Conservation (phyloP, 495 filamentous ascomycete genomes). For the Penicillium bialowiezense region DNA sequence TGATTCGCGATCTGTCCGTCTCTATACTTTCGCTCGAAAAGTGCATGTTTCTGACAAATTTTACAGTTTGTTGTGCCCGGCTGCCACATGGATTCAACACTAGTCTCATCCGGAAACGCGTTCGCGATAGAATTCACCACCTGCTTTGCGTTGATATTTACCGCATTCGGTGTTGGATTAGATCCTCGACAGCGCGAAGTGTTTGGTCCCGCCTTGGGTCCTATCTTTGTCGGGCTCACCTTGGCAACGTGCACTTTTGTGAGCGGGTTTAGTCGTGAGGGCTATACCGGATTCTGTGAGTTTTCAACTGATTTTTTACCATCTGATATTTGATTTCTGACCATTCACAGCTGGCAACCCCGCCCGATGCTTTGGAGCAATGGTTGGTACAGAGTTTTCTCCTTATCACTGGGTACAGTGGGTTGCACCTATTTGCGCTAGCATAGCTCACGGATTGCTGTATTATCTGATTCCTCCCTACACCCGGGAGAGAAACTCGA, state of each 20-base stretch:
- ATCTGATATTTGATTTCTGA: neutral
- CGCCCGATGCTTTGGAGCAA: neutral
- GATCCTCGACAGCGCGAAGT: conserved; percentile 45
- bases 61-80: conserved; percentile 14
- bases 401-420: neutral
- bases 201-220: conserved; percentile 43
- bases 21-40: no score
- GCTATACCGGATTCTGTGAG: conserved; percentile 27
- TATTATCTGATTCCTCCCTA: no score
- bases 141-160: conserved; percentile 24
- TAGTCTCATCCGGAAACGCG: conserved; percentile 18
- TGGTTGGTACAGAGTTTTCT: neutral
- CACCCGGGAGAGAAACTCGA: no score
- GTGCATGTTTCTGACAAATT: conserved; percentile 16
- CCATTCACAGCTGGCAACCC: conserved; percentile 3
- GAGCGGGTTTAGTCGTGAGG: conserved; percentile 29
- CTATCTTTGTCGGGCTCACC: conserved; percentile 43
- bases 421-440: neutral
- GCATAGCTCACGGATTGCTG: neutral
- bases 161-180: conserved; percentile 42
- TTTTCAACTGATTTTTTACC: neutral
- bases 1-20: no score
- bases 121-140: conserved; percentile 33
- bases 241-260: conserved; percentile 39
- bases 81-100: conserved; percentile 1